Evolutionary conservation across 768 basidiomycete genomes (phyloP).

Genomic region (Kwoniella shandongensis): DNA sequence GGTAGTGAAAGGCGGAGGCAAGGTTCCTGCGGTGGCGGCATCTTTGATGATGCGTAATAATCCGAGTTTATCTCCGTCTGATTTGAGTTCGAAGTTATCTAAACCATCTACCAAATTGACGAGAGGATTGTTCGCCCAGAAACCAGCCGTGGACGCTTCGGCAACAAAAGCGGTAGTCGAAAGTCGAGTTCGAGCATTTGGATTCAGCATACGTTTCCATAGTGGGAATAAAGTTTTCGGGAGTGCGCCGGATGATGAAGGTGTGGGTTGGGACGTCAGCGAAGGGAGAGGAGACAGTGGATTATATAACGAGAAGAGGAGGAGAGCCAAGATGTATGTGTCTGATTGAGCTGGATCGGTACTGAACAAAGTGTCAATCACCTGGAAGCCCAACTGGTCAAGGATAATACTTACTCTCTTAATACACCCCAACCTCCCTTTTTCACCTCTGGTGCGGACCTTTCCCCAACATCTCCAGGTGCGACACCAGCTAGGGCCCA

Average conservation of each 20-base stretch:
- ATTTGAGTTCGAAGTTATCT: conserved; percentile 76
- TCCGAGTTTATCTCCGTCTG: conserved; percentile 73
- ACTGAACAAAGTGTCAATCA: conserved; percentile 36
- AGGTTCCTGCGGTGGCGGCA: conserved; percentile 62
- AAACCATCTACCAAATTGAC: conserved; percentile 81
- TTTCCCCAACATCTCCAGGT: conserved; percentile 63
- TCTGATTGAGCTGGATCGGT: conserved; percentile 68
- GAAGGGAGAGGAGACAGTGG: conserved; percentile 70
- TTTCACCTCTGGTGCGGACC: conserved; percentile 77
- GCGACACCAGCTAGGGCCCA: conserved; percentile 59
- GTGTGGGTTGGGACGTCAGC: conserved; percentile 70
- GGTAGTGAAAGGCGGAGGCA: conserved; percentile 81
- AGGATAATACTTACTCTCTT: conserved; percentile 66
- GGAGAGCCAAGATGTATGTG: conserved; percentile 81
- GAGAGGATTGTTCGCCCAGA: conserved; percentile 77
- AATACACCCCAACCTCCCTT: conserved; percentile 78
- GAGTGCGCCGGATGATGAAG: conserved; percentile 73
- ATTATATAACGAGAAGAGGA: conserved; percentile 85
- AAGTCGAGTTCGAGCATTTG: conserved; percentile 76
- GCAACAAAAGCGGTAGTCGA: conserved; percentile 75
- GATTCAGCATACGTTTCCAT: conserved; percentile 86
- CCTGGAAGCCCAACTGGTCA: neutral
- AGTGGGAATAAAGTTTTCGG: conserved; percentile 71
- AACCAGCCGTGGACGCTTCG: conserved; percentile 62
- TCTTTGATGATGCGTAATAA: conserved; percentile 78